Base-by-base conservation (phyloP, 1,284 basidiomycete species). In the Singerocomus inundabilis region DNA sequence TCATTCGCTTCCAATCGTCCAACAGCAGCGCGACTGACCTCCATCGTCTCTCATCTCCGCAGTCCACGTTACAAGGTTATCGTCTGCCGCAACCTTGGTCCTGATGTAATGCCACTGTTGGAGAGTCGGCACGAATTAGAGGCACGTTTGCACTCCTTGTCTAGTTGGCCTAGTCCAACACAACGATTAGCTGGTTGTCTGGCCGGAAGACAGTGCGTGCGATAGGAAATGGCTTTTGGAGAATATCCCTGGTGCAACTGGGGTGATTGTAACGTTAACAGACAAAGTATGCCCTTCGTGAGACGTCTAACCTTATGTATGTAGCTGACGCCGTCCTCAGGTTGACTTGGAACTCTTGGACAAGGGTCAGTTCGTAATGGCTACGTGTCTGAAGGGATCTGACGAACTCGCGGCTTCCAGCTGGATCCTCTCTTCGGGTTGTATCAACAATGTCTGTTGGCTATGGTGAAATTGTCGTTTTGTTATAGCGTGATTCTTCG, bases 381-480 rank as follows among this genome's bases (percentile, higher is more conserved):
- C 4, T 15, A 26, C 31, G n/a, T n/a, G n/a, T 34, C 24, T 10
- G 6, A 11, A 16, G 26, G n/a, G 41, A 12, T 28, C 15, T 53
- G 38, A 55, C 13, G 5, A 33, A 39, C 10, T 42, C 11, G 12
- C 6, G 26, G 34, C 15, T 38, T 37, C 1, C 53, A 89, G 90
- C 88, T 53, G 88, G 90, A 4, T 73, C 85, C 1, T 76, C 68
- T 43, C 75, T 98, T 12, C 82, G 81, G 48, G 84, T 89, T 15
- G 79, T 98, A 6, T 93, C 92, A 1, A 98, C 95, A 0, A 90
- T 96, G 81, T 90, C 88, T 15, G 91, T 93, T 16, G 91, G 92
- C 34, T 91, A 87, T 66, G 91, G 91, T 91, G 59, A 54, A 78
- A 11, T 5, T 32, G 13, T 25, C 65, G 15, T 18, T 33, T 36